Percentiles rank a stretch among this genome's conserved stretches.
Conservation (phyloP, 208 protist genomes). For the Lotmaria passim region DNA sequence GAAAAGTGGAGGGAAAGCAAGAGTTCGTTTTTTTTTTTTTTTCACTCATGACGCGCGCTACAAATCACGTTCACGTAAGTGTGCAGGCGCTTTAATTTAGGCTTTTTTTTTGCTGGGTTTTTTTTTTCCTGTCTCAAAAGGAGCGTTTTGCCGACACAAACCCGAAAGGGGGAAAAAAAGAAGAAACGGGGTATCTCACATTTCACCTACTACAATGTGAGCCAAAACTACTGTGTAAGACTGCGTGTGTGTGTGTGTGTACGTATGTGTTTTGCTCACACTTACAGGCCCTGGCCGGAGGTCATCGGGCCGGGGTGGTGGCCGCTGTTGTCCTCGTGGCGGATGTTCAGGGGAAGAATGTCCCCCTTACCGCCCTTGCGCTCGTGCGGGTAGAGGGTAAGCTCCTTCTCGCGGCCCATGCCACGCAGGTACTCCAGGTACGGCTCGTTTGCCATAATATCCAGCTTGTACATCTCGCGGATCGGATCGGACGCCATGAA, state of each 20-base stretch:
- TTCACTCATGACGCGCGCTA: neutral
- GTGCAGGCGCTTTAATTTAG: constrained; percentile 27
- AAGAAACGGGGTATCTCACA: neutral
- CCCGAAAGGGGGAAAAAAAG: neutral
- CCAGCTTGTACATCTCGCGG: constrained; percentile 71
- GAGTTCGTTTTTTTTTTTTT: neutral
- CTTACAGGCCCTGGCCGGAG: constrained; percentile 32
- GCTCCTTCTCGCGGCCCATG: constrained; percentile 77
- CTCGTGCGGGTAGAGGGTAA: constrained; percentile 49
- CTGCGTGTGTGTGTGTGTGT: neutral
- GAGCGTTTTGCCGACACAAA: too few relatives aligned
- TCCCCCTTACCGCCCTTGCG: constrained; percentile 51
- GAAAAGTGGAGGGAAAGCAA: constrained; percentile 5
- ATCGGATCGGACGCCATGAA: constrained; percentile 62
- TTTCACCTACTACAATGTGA: too few relatives aligned
- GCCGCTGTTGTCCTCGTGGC: constrained; percentile 60
- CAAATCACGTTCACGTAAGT: neutral
- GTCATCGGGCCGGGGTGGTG: constrained; percentile 68
- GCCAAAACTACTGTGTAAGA: too few relatives aligned
- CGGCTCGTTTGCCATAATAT: constrained; percentile 75
- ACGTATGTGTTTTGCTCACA: neutral
- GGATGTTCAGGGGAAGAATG: constrained; percentile 59
- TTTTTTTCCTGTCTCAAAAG: neutral
- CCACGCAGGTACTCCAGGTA: constrained; percentile 81
- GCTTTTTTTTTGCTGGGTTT: constrained; percentile 11